Percentiles rank a stretch among this genome's conserved stretches.
Conservation (phyloP, 2,329 filamentous ascomycete species). For the Microcera coccophila region DNA sequence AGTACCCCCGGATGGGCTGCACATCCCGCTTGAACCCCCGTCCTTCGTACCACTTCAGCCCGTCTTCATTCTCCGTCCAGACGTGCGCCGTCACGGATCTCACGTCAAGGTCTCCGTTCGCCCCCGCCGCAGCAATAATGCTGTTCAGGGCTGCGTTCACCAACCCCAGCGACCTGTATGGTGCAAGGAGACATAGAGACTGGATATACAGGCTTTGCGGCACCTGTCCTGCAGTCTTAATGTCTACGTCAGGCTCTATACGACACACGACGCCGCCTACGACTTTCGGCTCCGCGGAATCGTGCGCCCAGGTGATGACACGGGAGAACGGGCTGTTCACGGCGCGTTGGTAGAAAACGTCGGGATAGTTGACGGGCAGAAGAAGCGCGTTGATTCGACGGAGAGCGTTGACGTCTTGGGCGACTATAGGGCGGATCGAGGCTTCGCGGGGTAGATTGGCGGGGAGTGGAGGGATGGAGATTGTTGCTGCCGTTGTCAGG, state of each 20-base stretch:
- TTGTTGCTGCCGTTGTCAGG: background rate
- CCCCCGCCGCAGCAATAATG: conserved; percentile 40
- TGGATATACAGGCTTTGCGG: conserved; percentile 59
- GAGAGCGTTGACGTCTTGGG: conserved; percentile 53
- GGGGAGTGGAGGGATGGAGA: conserved; percentile 30
- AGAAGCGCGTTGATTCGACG: conserved; percentile 63
- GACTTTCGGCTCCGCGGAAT: conserved; percentile 43
- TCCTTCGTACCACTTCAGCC: conserved; percentile 57
- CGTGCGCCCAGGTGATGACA: conserved; percentile 55
- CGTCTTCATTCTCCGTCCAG: conserved; percentile 64
- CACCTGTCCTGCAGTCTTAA: conserved; percentile 11
- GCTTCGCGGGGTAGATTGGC: conserved; percentile 45
- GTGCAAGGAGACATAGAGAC: conserved; percentile 59
- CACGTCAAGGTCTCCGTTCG: conserved; percentile 37
- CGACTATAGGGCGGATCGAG: conserved; percentile 47
- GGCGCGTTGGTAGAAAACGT: conserved; percentile 58
- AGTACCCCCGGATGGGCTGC: conserved; percentile 54
- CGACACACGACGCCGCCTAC: conserved; percentile 61
- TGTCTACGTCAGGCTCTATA: conserved; percentile 43
- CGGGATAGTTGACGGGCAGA: conserved; percentile 60
- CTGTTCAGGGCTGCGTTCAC: conserved; percentile 55
- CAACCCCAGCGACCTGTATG: conserved; percentile 58
- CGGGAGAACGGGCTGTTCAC: conserved; percentile 55
- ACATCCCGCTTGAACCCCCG: conserved; percentile 53
- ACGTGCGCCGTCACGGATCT: conserved; percentile 59